Evolutionary conservation across 208 protist species (phyloP), one percentile per base, ranked within the genome.

Genomic region (Leptomonas seymouri): DNA sequence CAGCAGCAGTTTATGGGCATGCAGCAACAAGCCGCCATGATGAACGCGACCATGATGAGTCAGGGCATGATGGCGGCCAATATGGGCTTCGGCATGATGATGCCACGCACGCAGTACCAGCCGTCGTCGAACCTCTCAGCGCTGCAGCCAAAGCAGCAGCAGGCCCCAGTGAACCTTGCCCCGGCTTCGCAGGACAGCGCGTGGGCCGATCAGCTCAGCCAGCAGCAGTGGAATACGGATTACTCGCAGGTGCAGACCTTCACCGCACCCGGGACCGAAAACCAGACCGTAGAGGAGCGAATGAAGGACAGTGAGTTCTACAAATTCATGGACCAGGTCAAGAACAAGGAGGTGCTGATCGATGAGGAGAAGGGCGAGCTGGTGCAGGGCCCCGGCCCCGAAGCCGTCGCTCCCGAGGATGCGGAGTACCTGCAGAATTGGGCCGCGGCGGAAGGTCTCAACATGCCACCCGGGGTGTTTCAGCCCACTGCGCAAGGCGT

Each of bases 251-350:
- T 74, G 48, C 80, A 91, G 67, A 84, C 75, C 25, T 91, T 88
- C 70, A 75, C 41, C 39, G 30, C 84, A 30, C 82, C 83, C 3
- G 85, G 85, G 23, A 58, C 83, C 54, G 48, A 78, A 28, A 64
- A 74, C 55, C 49, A 80, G 44, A 80, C 85, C 20, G 70, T 89
- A 70, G 87, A 85, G 71, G 83, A 91, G 56, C 78, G 86, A 28
- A 82, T 87, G 5, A 76, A 83, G 73, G 77, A 85, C 7, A 88
- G 80, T 39, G 71, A 84, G 59, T 95, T 95, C 74, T 92, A 86
- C 74, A 70, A 78, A 49, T 95, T 95, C 51, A 95, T 95, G 90
- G 87, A 92, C 55, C 74, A 84, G 50, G 74, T 95, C 30, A 78
- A 79, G 44, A 91, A 82, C 54, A 80, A 78, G 48, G 82, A 93